A percentile compares a stretch with the other conserved stretches of the same genome.
Conservation (phyloP, 2,329 filamentous ascomycete species). For the Neofusicoccum kwambonambiense region DNA sequence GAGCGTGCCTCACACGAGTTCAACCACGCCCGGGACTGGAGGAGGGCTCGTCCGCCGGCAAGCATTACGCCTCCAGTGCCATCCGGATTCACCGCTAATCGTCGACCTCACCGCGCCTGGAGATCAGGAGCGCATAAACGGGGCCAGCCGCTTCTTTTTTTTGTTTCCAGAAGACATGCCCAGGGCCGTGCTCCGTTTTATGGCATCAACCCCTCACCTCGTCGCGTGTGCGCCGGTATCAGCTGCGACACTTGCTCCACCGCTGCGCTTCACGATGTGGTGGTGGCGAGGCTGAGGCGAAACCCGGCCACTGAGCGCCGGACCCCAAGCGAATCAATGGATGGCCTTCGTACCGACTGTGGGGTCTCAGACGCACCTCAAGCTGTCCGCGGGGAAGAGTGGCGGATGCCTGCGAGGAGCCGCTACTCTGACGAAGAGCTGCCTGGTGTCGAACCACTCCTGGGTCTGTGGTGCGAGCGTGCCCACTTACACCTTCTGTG, state of each 20-base stretch:
- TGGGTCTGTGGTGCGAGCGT: conserved; percentile 10
- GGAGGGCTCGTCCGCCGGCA: not conserved
- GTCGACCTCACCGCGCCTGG: conserved; percentile 8
- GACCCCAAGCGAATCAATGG: not conserved
- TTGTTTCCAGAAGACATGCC: conserved; percentile 1
- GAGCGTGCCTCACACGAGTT: not conserved
- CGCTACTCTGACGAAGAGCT: not conserved
- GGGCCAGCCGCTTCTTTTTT: not conserved
- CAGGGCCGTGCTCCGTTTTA: conserved; percentile 1
- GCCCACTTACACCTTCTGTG: conserved; percentile 4
- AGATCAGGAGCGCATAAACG: conserved; percentile 11
- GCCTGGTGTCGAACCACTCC: not conserved
- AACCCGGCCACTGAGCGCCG: not conserved
- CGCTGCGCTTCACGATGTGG: not conserved
- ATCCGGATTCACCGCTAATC: conserved; percentile 9
- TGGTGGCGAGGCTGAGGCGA: conserved; percentile 2
- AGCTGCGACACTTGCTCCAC: conserved; percentile 11
- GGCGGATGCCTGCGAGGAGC: not conserved
- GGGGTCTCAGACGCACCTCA: not conserved
- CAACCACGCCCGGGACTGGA: not conserved
- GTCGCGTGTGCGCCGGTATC: not conserved
- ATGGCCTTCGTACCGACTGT: not conserved
- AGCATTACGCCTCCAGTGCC: not conserved
- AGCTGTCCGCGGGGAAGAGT: not conserved
- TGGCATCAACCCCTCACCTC: not conserved